phyloP scores from a whole-genome alignment of 805 yeast species.

The Debaryomyces castellii region DNA sequence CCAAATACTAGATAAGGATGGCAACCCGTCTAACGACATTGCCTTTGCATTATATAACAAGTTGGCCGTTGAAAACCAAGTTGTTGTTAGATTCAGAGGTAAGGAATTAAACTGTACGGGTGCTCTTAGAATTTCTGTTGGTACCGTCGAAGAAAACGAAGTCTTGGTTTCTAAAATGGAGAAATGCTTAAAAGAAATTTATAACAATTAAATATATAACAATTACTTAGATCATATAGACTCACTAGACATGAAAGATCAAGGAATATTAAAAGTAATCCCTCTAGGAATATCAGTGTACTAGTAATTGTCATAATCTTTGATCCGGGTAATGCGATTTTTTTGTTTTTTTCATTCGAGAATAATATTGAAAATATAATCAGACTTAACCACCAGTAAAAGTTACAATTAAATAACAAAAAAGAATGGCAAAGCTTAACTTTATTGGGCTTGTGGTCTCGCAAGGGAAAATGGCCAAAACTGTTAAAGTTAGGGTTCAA shows the following conservation, averaged over 20 bases:
- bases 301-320: too few relatives aligned
- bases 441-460: slow-evolving; percentile 91
- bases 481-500: slow-evolving; percentile 89
- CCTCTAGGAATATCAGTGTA: too few relatives aligned
- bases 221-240: background rate
- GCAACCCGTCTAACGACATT: slow-evolving; percentile 62
- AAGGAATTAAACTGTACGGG: slow-evolving; percentile 87
- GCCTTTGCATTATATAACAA: slow-evolving; percentile 67
- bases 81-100: slow-evolving; percentile 92
- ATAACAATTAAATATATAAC: background rate
- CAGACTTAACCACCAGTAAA: background rate
- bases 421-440: slow-evolving; percentile 81
- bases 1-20: slow-evolving; percentile 61
- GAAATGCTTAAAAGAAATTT: slow-evolving; percentile 18
- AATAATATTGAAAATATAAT: background rate
- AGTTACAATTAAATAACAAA: background rate
- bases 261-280: too few relatives aligned
- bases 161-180: slow-evolving; percentile 51
- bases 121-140: slow-evolving; percentile 82
- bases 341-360: background rate
- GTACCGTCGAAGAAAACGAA: slow-evolving; percentile 75
- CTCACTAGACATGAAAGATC: too few relatives aligned
- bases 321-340: background rate
- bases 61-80: slow-evolving; percentile 69
- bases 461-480: slow-evolving; percentile 94